Base-by-base conservation (phyloP, 1,284 basidiomycete genomes). In the Cryptococcus sp. region DNA sequence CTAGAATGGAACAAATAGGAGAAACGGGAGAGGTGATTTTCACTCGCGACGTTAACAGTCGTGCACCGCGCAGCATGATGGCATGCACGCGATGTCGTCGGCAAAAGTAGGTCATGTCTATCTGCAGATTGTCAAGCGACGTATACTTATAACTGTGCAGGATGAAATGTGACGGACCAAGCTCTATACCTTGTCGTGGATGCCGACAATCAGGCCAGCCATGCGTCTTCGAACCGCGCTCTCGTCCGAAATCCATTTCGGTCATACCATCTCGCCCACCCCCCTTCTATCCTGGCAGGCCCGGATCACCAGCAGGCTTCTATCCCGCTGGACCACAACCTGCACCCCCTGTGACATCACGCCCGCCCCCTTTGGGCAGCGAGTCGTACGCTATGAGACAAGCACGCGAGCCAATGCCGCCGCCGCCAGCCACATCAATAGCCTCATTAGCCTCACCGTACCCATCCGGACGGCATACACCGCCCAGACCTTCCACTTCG, bases 131-230 rank as follows among this genome's bases (percentile, higher is more conserved):
- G 15, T 6, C 45, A 22, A 23, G 45, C 50, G 26, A 38, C 20
- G 20, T 15, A 34, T 37, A 16, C 19, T 45, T 5, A 22, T 57
- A 16, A 54, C 39, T 45, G 7, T 5, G 10, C 62, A 77, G 68
- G 51, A 77, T 77, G 75, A 77, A 77, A 60, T 77, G 75, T 55
- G 75, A 77, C 50, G 75, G 75, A 39, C 75, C 75, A 13, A 64
- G 66, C 25, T 61, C 64, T 29, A 67, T 69, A 16, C 75, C 75
- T 1, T 77, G 75, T 59, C 61, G 74, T 46, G 75, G 75, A n/a
- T 77, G 75, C 60, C 58, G 70, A 44, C 67, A 70, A 59, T 70
- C 74, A 26, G 68, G 68, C n/a, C 67, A 68, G 44, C 68, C 64
- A 26, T 77, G 75, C 56, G 62, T 75, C 38, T 77, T 77, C 45